Conservation (phyloP, 768 basidiomycete genomes). For the Agrocybe praecox region DNA sequence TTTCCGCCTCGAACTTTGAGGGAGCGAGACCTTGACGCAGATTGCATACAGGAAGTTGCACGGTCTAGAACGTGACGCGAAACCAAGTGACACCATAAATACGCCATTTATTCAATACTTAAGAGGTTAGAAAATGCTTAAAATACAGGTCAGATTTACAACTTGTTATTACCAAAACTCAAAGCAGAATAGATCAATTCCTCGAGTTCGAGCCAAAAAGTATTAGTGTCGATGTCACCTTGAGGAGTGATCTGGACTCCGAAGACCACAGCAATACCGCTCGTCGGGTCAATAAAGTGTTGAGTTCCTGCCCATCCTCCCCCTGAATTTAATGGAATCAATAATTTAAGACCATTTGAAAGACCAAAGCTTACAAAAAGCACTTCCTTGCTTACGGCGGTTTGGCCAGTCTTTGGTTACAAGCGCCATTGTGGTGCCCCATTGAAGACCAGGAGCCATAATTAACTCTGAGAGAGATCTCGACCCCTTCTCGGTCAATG, state of each 20-base stretch:
- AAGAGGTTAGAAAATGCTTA: neutral
- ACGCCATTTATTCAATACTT: too few species aligned
- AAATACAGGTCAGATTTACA: neutral
- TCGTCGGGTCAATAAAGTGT: constrained; percentile 23
- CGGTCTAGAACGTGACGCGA: neutral
- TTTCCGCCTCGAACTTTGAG: neutral
- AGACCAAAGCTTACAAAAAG: constrained; percentile 7
- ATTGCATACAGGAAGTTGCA: neutral
- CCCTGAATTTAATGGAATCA: constrained; percentile 4
- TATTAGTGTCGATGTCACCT: constrained; percentile 7
- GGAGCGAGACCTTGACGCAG: neutral
- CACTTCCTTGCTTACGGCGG: constrained; percentile 12
- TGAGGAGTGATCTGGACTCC: constrained; percentile 20
- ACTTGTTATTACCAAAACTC: neutral
- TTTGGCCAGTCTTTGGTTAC: constrained; percentile 26
- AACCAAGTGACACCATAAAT: neutral
- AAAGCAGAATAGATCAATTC: constrained; percentile 21
- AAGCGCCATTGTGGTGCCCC: constrained; percentile 30
- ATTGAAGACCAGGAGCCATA: constrained; percentile 22
- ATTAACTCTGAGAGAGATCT: constrained; percentile 19
- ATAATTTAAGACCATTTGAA: neutral
- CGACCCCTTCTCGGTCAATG: constrained; percentile 21
- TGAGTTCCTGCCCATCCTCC: constrained; percentile 28
- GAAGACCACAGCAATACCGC: constrained; percentile 24
- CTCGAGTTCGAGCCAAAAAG: constrained; percentile 17